A percentile compares a stretch with the other conserved stretches of the same genome.
These are phyloP conservation scores for Lagerstroemia speciosa DNA, from an alignment of 345 rosid species.

Conservation along the genomic window DNA sequence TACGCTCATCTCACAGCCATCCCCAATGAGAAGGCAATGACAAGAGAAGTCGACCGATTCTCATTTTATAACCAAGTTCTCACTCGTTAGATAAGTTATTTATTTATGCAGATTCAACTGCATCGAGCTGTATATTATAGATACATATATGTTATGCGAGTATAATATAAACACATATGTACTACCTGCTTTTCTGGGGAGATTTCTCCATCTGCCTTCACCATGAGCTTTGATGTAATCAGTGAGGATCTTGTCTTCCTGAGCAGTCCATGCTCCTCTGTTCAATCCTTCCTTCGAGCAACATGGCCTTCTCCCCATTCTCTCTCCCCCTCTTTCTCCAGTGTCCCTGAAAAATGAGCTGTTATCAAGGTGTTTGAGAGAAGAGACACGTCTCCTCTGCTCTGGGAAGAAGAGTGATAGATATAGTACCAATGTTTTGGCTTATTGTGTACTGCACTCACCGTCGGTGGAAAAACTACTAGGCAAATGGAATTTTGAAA, in stretches of 20 bases:
- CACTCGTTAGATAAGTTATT: no score
- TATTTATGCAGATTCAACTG: no score
- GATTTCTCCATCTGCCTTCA: slow-evolving; percentile 63
- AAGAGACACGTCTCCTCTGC: slow-evolving; percentile 2
- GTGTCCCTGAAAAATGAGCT: background rate
- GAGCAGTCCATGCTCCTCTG: slow-evolving; percentile 74
- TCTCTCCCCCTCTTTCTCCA: slow-evolving; percentile 3
- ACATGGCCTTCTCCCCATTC: slow-evolving; percentile 55
- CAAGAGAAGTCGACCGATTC: background rate
- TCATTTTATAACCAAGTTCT: background rate
- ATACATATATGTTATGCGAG: no score
- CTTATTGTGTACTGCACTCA: background rate
- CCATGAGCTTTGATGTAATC: slow-evolving; percentile 44
- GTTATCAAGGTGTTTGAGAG: background rate
- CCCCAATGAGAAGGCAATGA: background rate
- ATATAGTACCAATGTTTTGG: background rate
- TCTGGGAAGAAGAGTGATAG: background rate
- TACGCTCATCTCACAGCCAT: background rate
- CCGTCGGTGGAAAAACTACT: no score
- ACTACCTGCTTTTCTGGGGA: slow-evolving; percentile 60
- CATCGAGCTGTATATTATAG: no score
- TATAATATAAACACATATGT: background rate
- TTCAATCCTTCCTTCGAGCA: slow-evolving; percentile 45
- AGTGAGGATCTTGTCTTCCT: slow-evolving; percentile 49
- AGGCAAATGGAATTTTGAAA: no score